These are phyloP conservation scores for Iberis pinnata DNA, from an alignment of 345 rosid species.

Conservation along the genomic window DNA sequence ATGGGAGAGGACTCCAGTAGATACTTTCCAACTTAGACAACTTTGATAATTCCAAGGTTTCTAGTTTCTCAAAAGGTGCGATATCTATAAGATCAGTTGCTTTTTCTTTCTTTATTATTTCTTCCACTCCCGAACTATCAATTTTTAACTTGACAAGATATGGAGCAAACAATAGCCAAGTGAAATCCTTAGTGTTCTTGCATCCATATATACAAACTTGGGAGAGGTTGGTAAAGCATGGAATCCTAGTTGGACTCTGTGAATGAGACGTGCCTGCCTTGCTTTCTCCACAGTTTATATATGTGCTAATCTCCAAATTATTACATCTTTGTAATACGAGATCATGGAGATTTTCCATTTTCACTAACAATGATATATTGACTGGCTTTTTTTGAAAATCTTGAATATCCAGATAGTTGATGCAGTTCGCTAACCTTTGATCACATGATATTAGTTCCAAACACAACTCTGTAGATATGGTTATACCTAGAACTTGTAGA, in stretches of 20 bases:
- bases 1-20: constrained; percentile 8
- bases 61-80: background rate
- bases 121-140: background rate
- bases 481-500: background rate
- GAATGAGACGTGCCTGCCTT: background rate
- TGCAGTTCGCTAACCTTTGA: background rate
- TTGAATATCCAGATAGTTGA: background rate
- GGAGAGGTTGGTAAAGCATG: background rate
- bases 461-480: background rate
- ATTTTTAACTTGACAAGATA: background rate
- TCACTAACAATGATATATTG: background rate
- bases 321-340: background rate
- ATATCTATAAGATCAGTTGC: background rate
- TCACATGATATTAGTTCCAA: background rate
- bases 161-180: background rate
- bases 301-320: background rate
- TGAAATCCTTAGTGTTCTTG: background rate
- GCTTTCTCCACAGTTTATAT: background rate
- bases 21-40: constrained; percentile 8
- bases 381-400: background rate
- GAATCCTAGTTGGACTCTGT: background rate
- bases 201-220: background rate
- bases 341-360: background rate
- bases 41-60: rapidly evolving
- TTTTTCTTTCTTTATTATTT: background rate